phyloP scores from a whole-genome alignment of 352 stramenopile species.

The Phytophthora pisi region DNA sequence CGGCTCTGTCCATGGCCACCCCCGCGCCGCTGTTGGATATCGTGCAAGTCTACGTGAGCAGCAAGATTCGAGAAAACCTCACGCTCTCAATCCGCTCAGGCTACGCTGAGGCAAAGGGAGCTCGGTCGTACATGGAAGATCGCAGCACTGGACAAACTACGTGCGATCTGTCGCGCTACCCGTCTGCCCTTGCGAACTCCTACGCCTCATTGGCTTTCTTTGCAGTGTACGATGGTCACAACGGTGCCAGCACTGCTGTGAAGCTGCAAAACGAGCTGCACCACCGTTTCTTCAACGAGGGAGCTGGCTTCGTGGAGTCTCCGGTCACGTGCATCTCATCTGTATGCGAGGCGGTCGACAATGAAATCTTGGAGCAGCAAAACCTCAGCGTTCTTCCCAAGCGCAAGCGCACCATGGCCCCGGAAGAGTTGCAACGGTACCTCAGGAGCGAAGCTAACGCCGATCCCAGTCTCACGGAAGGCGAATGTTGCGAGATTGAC shows the following conservation, averaged over 20 bases:
- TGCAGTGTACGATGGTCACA: constrained; percentile 90
- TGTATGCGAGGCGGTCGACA: constrained; percentile 68
- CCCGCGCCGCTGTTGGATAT: constrained; percentile 39
- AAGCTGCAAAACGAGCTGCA: constrained; percentile 84
- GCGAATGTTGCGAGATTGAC: constrained; percentile 51
- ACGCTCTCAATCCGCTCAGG: constrained; percentile 72
- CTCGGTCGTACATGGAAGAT: constrained; percentile 90
- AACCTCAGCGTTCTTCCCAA: constrained; percentile 72
- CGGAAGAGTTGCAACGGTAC: constrained; percentile 41
- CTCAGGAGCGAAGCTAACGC: constrained; percentile 12
- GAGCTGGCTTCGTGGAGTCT: constrained; percentile 51
- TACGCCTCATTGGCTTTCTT: constrained; percentile 79
- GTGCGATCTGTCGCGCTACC: constrained; percentile 53
- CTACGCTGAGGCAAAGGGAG: constrained; percentile 86
- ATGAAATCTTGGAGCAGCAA: constrained; percentile 80
- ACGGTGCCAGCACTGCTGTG: constrained; percentile 79
- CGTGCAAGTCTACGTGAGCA: constrained; percentile 89
- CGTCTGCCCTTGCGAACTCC: constrained; percentile 30
- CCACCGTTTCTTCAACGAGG: constrained; percentile 69
- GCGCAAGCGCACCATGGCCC: constrained; percentile 62
- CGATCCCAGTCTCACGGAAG: constrained; percentile 30
- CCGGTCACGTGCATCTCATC: constrained; percentile 57
- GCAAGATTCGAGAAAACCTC: constrained; percentile 86
- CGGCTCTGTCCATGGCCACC: constrained; percentile 25
- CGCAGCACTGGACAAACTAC: constrained; percentile 60